phyloP scores from a whole-genome alignment of 1,139 yeast species.

The Lodderomyces orthopsilosis region DNA sequence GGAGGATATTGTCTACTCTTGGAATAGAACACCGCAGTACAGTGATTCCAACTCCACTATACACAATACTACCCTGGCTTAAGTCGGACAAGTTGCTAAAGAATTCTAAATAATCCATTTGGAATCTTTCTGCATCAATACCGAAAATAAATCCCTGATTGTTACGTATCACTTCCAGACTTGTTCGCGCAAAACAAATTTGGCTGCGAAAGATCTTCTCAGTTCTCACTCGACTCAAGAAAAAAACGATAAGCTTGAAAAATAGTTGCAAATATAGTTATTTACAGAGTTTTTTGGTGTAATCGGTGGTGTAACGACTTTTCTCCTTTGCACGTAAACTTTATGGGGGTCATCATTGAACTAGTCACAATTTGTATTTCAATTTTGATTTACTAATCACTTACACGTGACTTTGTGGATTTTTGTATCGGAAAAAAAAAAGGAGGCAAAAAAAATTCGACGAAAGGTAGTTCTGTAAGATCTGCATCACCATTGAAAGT shows the following conservation, averaged over 20 bases:
- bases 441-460: not conserved
- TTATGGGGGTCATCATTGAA: not conserved
- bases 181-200: conserved; percentile 1
- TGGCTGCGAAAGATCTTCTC: conserved; percentile 4
- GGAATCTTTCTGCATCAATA: too few relatives aligned
- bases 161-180: not conserved
- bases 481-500: not conserved
- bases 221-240: not conserved
- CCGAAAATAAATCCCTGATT: not conserved
- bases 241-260: not conserved
- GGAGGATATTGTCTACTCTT: too few relatives aligned
- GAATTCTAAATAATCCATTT: too few relatives aligned
- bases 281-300: too few relatives aligned
- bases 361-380: not conserved
- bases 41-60: too few relatives aligned
- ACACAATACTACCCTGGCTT: too few relatives aligned
- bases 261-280: not conserved
- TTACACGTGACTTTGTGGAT: not conserved
- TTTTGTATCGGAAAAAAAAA: conserved; percentile 1
- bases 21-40: too few relatives aligned
- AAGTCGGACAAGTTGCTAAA: too few relatives aligned
- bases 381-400: not conserved
- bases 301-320: too few relatives aligned
- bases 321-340: too few relatives aligned
- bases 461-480: conserved; percentile 1